These are phyloP conservation scores for Lagenidium sp. DNA, from an alignment of 352 stramenopile genomes.

Conservation along the genomic window DNA sequence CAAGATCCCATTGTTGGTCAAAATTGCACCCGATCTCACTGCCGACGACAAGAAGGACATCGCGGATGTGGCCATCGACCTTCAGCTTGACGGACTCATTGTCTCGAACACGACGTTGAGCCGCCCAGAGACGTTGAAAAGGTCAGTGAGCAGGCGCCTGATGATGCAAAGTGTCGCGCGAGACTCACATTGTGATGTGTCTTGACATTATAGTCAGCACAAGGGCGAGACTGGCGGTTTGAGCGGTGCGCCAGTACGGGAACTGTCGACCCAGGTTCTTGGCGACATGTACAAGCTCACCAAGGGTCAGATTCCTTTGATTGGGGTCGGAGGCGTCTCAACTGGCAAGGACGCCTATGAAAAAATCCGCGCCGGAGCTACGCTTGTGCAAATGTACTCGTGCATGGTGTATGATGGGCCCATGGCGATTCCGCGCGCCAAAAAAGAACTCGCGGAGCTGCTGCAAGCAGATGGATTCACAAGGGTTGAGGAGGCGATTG, in stretches of 20 bases:
- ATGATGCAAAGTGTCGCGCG: background rate
- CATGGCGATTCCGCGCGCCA: slow-evolving; percentile 77
- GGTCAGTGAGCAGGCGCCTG: too few species aligned
- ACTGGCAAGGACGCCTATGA: slow-evolving; percentile 95
- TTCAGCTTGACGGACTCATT: slow-evolving; percentile 93
- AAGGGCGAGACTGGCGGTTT: slow-evolving; percentile 91
- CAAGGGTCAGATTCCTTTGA: slow-evolving; percentile 90
- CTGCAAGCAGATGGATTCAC: slow-evolving; percentile 76
- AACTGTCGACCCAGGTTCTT: slow-evolving; percentile 93
- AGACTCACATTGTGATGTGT: too few species aligned
- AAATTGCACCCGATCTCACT: slow-evolving; percentile 96
- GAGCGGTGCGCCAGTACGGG: slow-evolving; percentile 91
- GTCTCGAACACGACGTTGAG: slow-evolving; percentile 97
- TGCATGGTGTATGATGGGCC: slow-evolving; percentile 90
- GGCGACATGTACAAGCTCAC: slow-evolving; percentile 94
- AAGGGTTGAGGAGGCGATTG: slow-evolving; percentile 81
- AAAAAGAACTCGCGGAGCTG: slow-evolving; percentile 82
- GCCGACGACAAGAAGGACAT: slow-evolving; percentile 94
- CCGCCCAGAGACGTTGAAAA: slow-evolving; percentile 76
- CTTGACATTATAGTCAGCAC: slow-evolving; percentile 21
- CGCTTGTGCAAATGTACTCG: slow-evolving; percentile 93
- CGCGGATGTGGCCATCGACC: slow-evolving; percentile 78
- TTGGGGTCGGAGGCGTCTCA: slow-evolving; percentile 92
- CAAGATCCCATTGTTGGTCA: slow-evolving; percentile 91
- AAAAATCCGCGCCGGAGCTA: slow-evolving; percentile 96